Evolutionary conservation across 2,329 filamentous ascomycete genomes (phyloP), one percentile per base, ranked within the genome.

Genomic region (Aspergillus glaucus): DNA sequence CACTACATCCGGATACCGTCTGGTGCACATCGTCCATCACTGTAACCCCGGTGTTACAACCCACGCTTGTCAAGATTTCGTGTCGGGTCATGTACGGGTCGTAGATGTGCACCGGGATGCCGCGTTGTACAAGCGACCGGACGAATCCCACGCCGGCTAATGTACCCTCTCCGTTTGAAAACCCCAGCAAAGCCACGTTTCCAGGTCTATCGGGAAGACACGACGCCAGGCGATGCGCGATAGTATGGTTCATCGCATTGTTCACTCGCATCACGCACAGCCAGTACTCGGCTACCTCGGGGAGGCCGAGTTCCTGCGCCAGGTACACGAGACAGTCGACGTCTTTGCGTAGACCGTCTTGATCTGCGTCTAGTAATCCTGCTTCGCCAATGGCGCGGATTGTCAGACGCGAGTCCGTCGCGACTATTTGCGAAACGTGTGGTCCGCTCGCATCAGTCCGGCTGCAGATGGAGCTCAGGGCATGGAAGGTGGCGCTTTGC

Each of bases 251-350:
- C 14, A 19, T 43, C 7, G n/a, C 15, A n/a, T 44, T 47, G 19
- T 58, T 50, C 43, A 59, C 55, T n/a, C 44, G 43, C 6, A 57
- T 37, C 14, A 57, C 52, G 7, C 24, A 24, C 17, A 22, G 30
- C 57, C 57, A 59, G 39, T 59, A 59, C 7, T 53, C 52, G 0
- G 53, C 54, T 3, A 59, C 54, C 12, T 56, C 50, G 7, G 43
- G 45, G 17, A 58, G 24, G 5, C 51, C 54, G 14, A 59, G 21
- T 41, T 53, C 55, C n/a, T 43, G 24, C 5, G 57, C 55, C 12
- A 59, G 36, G 24, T 54, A 50, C 3, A 56, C 47, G 34, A 59
- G 6, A 43, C 57, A 56, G 5, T 42, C 36, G 2, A 59, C 49
- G 17, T 59, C 57, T 6, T 30, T 46, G 12, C 37, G 47, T 30